Base-by-base conservation (phyloP, 495 filamentous ascomycete species). In the Thozetella sp. region DNA sequence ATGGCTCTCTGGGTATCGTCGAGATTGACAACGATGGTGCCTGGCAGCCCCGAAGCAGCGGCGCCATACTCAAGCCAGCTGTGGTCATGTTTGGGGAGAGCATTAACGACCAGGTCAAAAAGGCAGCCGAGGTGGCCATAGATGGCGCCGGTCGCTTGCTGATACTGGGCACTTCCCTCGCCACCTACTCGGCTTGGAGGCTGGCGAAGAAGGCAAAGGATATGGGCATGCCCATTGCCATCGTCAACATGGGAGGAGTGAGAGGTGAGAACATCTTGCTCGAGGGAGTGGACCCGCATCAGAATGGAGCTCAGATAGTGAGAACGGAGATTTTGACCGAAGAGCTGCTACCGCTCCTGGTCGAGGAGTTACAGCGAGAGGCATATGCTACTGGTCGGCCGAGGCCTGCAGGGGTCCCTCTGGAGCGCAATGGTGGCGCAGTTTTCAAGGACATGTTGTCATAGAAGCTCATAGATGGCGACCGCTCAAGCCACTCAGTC, bases 71-170 rank as follows among this genome's bases (percentile, higher is more conserved):
- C 45, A 98, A 99, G 69, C 95, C 95, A 2, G 88, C 88, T 1
- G 94, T 99, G 0, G 86, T 90, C 54, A 96, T 99, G 92, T 99
- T 99, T 71, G 95, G 95, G 2, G 95, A 99, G 73, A 92, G 86
- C 55, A 95, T 97, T 26, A 75, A 82, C 2, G 67, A 70, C 1
- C 56, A 67, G 2, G 87, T 93, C 15, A 97, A 93, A 68, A 61
- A 67, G 1, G 87, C 85, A n/a, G 94, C 93, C 1, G 93, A 97
- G 66, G 77, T 85, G 19, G 89, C 87, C 9, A 85, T 99, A 40
- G 89, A 97, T 62, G 81, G 83, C 53, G 88, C 93, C 10, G 85
- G 84, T 17, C 79, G 83, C 26, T 70, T 99, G 22, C 79, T 99
- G 25, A 83, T 98, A 17, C 69, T 97, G 15, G 95, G 93, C 10